Evolutionary conservation across 139 green algal species (phyloP), one percentile per base, ranked within the genome.

Genomic region (Chlorella sp.): DNA sequence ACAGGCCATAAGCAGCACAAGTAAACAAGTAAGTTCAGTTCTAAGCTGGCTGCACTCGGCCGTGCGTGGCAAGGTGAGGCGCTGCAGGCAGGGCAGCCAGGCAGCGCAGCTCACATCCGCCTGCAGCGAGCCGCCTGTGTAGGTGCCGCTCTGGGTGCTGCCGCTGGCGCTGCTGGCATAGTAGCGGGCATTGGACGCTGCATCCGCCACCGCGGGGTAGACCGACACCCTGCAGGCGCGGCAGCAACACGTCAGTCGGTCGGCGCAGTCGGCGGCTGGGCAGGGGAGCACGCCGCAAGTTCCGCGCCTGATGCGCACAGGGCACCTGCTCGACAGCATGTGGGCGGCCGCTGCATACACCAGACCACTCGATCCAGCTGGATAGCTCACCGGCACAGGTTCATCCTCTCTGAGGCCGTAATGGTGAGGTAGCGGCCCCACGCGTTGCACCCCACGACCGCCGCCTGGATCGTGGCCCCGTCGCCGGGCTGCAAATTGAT

Each of bases 361-460:
- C 19, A 46, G 3, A 2, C 46, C n/a, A n/a, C n/a, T n/a, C n/a
- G 19, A 28, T 16, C 9, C 46, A 22, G 32, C n/a, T 22, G 0
- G 19, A 11, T 40, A 9, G 1, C 77, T 32, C 60, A 83, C 77
- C 77, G 73, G 77, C 77, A 83, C 40, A 83, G 41, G 28, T 26
- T 22, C 77, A 83, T 83, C 16, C 4, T 32, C 0, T 32, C 48
- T 9, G 74, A 22, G 48, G 46, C 28, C 68, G 16, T 32, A 16
- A 85, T 16, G 36, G 80, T 72, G 34, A 85, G 67, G 80, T 85
- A 85, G 44, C 80, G 67, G 3, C 80, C 80, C 4, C 34, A 60
- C 20, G 13, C 46, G 26, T n/a, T 14, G 80, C 80, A 85, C 17
- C 68, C 9, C 40, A 85, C 51, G 16, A 60, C 80, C 16, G 67